Base-by-base conservation (phyloP, 2,329 filamentous ascomycete species). In the Aspergillus unguis region DNA sequence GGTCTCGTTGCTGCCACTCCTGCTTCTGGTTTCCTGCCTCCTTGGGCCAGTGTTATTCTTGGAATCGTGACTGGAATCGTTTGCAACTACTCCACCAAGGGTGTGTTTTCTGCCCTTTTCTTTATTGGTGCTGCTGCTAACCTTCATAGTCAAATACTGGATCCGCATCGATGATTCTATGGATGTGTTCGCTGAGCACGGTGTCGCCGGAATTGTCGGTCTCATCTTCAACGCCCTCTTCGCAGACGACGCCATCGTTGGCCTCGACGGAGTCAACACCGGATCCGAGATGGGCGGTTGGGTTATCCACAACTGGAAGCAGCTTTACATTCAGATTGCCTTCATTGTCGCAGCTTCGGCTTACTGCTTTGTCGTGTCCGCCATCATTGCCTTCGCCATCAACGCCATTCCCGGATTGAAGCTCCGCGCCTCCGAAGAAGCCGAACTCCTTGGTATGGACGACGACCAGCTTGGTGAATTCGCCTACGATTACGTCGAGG, bases 111-210 rank as follows among this genome's bases (percentile, higher is more conserved):
- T 32, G 26, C 6, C 25, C 32, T 5, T n/a, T 29, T 5, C 26
- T 10, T 36, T 1, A 23, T 33, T 25, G 8, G 7, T 5, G 23
- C 7, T 6, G 1, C 5, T 10, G 8, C 32, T 26, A 28, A 36
- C 9, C 33, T 48, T 3, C 47, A n/a, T 57, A 81, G 78, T 86
- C 71, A 86, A 86, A 74, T 86, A 84, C 75, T 85, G 83, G 83
- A 79, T 95, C 65, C 85, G 85, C 57, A 85, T 95, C 51, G 90
- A 95, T 63, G 90, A 95, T 68, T 86, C 88, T 5, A 88, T 95
- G 73, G 90, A 95, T 76, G 85, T 95, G 65, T 94, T 95, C 73
- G 90, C 90, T 61, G 89, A 94, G 73, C 90, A 95, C 81, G 90
- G 83, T 65, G 76, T 95, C 58, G 90, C 90, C 44, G 90, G 90